These are phyloP conservation scores for Tricholoma sp. DNA, from an alignment of 768 basidiomycete genomes.

Conservation along the genomic window DNA sequence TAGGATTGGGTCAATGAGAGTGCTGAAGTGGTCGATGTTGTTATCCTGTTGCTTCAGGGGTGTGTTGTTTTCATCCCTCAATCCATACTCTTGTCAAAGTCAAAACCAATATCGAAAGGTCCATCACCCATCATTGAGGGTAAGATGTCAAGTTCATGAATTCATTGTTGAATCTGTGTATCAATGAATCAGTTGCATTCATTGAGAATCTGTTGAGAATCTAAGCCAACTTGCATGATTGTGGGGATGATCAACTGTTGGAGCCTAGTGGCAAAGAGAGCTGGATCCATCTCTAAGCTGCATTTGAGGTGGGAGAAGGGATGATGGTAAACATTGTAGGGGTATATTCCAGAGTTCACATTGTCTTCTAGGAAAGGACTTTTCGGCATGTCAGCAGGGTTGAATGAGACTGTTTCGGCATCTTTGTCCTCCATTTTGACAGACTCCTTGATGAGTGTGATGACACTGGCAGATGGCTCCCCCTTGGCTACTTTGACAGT, in stretches of 20 bases:
- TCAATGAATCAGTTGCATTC: too few species aligned
- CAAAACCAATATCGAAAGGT: slow-evolving; percentile 47
- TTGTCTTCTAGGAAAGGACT: too few species aligned
- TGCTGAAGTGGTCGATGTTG: slow-evolving; percentile 19
- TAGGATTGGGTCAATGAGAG: slow-evolving; percentile 54
- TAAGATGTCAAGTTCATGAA: too few species aligned
- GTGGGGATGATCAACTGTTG: too few species aligned
- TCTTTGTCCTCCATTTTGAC: slow-evolving; percentile 57
- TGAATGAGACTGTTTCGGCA: slow-evolving; percentile 26
- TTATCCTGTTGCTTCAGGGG: slow-evolving; percentile 21
- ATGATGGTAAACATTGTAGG: slow-evolving; percentile 85
- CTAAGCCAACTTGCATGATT: too few species aligned
- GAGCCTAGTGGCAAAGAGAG: too few species aligned
- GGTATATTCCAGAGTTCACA: slow-evolving; percentile 82
- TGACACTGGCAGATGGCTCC: slow-evolving; percentile 25
- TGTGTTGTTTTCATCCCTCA: slow-evolving; percentile 33
- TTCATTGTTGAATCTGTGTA: too few species aligned
- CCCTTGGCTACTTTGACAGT: too few species aligned
- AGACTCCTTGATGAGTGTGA: slow-evolving; percentile 29
- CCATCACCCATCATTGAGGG: too few species aligned
- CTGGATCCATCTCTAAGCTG: too few species aligned
- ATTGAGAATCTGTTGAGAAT: too few species aligned
- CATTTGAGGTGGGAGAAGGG: slow-evolving; percentile 82
- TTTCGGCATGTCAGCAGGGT: too few species aligned
- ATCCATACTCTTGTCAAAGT: slow-evolving; percentile 34